Evolutionary conservation across 2,329 filamentous ascomycete genomes (phyloP).

Genomic region (Fusarium fracticaudum): DNA sequence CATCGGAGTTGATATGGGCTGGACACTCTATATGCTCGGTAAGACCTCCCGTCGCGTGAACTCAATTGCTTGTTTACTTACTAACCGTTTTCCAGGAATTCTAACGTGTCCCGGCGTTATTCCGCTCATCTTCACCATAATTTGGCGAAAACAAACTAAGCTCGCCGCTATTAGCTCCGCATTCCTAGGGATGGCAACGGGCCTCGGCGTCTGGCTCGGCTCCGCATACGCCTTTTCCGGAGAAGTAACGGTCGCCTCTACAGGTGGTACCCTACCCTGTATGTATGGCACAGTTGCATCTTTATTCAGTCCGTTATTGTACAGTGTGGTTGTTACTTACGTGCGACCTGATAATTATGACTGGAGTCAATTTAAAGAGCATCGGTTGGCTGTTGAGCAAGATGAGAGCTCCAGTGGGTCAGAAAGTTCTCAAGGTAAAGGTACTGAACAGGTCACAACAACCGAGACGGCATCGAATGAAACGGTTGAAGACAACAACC

Average conservation of each 20-base stretch:
- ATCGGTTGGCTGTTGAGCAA: not conserved
- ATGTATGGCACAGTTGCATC: not conserved
- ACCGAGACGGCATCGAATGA: not conserved
- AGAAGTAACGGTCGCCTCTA: not conserved
- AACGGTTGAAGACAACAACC: fast-evolving
- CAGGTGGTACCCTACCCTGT: not conserved
- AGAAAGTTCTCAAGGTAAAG: not conserved
- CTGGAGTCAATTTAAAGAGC: not conserved
- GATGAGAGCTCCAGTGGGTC: fast-evolving
- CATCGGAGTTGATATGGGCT: not conserved
- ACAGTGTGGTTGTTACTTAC: not conserved
- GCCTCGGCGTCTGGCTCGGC: not conserved
- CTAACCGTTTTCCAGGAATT: not conserved
- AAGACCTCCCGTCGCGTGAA: fast-evolving
- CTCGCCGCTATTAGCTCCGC: not conserved
- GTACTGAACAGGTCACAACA: fast-evolving
- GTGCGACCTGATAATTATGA: not conserved
- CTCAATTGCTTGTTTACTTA: not conserved
- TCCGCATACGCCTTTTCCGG: not conserved
- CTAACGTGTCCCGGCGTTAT: not conserved
- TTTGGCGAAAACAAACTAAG: not conserved
- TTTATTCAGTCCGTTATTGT: not conserved
- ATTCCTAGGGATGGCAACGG: not conserved
- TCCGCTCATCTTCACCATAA: not conserved
- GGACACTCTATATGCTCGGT: not conserved